Base-by-base conservation (phyloP, 2,329 filamentous ascomycete species). In the Dendryphion nanum region DNA sequence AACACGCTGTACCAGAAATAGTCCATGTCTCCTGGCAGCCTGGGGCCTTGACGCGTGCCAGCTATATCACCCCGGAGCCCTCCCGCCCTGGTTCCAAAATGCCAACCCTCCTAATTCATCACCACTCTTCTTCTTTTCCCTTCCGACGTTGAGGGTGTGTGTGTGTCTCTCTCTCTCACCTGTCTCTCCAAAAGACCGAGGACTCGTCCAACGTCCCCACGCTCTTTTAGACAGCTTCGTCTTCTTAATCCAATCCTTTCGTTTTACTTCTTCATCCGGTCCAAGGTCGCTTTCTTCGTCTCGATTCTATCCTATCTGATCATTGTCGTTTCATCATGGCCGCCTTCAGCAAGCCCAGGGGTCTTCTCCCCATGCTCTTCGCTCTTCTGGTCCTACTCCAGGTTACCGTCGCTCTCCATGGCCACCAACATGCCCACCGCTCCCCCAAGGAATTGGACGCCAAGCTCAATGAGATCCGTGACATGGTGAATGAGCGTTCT, bases 311-410 rank as follows among this genome's bases (percentile, higher is more conserved):
- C 38, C 24, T 40, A 35, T 35, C 20, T 35, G 10, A 18, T 40
- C 24, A 13, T 17, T 10, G 17, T 21, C 40, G 41, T 38, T 35
- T 18, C 38, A 47, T 10, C 33, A 65, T 65, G 61, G 61, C 55
- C 23, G 53, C 47, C 53, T 57, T 54, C 46, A 64, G 61, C 55
- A 64, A 63, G 45, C 59, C 60, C 26, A 38, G 50, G 38, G 53
- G 48, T 50, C 47, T 63, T 35, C 47, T 62, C 47, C 48, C 57
- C 51, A 57, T 59, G 49, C 37, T 65, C 38, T 48, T 65, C 42
- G 50, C 57, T 15, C 39, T 64, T 30, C 48, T 65, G 33, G 41
- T 62, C 35, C 45, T 64, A 34, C 49, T 63, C 40, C 61, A 64
- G 37, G 53, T 53, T 44, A 51, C 55, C 23, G 47, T 53, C 18